Percentiles rank a stretch among this genome's conserved stretches.
phyloP scores from a whole-genome alignment of 352 stramenopile species.

The Thalassiosira mediterranea region DNA sequence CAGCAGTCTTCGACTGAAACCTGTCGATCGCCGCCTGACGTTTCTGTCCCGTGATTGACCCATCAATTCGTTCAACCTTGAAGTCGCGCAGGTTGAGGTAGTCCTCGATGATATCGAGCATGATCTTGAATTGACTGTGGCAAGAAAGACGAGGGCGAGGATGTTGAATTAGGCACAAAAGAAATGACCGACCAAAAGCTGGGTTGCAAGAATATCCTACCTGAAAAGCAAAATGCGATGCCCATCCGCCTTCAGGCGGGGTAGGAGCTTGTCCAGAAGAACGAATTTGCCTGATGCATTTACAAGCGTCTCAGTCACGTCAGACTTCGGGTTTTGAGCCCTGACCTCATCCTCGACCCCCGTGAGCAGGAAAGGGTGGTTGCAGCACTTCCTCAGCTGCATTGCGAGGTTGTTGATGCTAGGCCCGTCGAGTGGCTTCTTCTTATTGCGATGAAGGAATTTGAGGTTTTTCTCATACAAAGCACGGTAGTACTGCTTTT shows the following conservation, averaged over 20 bases:
- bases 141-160: too few relatives aligned
- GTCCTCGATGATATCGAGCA: slow-evolving; percentile 99
- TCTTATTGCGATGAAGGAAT: slow-evolving; percentile 90
- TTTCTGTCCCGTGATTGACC: slow-evolving; percentile 95
- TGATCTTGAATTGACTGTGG: slow-evolving; percentile 96
- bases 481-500: slow-evolving; percentile 99
- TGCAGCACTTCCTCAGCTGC: slow-evolving; percentile 98
- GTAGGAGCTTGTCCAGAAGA: slow-evolving; percentile 98
- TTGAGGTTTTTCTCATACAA: slow-evolving; percentile 99
- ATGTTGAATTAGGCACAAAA: too few relatives aligned
- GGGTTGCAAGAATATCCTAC: slow-evolving; percentile 1
- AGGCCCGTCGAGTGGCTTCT: slow-evolving; percentile 85
- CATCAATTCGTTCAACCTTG: slow-evolving; percentile 97
- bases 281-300: slow-evolving; percentile 97
- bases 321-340: slow-evolving; percentile 67
- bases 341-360: slow-evolving; percentile 85
- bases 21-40: slow-evolving; percentile 95
- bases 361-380: slow-evolving; percentile 99
- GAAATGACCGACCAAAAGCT: too few relatives aligned
- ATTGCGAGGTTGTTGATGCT: slow-evolving; percentile 98
- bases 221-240: slow-evolving; percentile 97
- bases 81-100: slow-evolving; percentile 93
- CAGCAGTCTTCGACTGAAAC: slow-evolving; percentile 93
- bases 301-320: slow-evolving; percentile 87
- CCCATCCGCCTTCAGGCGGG: slow-evolving; percentile 92